phyloP scores from a whole-genome alignment of 352 stramenopile species.

The Phytophthora agathidicida region DNA sequence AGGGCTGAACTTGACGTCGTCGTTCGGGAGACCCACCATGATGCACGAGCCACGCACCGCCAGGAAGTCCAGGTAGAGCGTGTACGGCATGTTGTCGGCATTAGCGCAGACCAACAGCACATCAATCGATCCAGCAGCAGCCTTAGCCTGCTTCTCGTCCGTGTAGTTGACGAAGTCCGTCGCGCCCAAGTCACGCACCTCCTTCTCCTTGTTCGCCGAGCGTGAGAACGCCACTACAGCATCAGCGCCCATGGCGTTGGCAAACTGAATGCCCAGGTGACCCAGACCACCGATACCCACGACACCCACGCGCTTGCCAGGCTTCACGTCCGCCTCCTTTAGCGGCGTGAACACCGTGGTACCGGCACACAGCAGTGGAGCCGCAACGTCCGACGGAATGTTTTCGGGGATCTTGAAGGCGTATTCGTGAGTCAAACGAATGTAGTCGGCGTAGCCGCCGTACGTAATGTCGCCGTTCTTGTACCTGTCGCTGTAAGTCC shows the following conservation, averaged over 20 bases:
- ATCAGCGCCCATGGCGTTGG: conserved; percentile 58
- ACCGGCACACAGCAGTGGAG: conserved; percentile 82
- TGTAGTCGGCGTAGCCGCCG: conserved; percentile 75
- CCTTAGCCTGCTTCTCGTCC: conserved; percentile 39
- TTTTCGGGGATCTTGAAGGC: conserved; percentile 79
- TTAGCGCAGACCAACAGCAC: conserved; percentile 76
- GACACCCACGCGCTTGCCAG: conserved; percentile 64
- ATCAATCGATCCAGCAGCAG: conserved; percentile 48
- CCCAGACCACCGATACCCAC: conserved; percentile 86
- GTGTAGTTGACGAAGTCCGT: conserved; percentile 64
- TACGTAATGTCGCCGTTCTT: conserved; percentile 41
- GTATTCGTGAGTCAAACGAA: conserved; percentile 71
- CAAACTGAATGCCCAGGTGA: conserved; percentile 87
- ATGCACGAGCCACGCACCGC: conserved; percentile 57
- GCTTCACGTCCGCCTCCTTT: conserved; percentile 51
- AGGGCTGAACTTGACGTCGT: conserved; percentile 58
- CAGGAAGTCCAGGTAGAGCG: conserved; percentile 60
- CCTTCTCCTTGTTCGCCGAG: conserved; percentile 59
- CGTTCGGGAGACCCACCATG: conserved; percentile 70
- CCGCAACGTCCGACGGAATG: conserved; percentile 57
- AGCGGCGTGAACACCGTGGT: conserved; percentile 83
- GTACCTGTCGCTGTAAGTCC: conserved; percentile 59
- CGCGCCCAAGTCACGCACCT: conserved; percentile 61
- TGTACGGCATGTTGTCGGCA: conserved; percentile 56
- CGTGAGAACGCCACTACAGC: conserved; percentile 72